Base-by-base conservation (phyloP, 2,329 filamentous ascomycete species). In the Talaromyces amestolkiae region DNA sequence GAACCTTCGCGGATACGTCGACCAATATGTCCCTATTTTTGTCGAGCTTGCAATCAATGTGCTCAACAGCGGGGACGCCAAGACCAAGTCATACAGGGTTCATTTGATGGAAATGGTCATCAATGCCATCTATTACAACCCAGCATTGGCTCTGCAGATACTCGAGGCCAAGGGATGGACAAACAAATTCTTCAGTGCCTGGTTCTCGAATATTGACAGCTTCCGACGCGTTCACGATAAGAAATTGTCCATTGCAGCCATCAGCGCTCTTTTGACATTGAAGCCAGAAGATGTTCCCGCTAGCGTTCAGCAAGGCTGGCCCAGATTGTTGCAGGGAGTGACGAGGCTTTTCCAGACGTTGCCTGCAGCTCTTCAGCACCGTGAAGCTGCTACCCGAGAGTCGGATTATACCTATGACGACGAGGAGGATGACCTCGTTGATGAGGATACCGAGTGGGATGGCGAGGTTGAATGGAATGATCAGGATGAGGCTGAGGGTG, bases 51-150 rank as follows among this genome's bases (percentile, higher is more conserved):
- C 92, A 35, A 98, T 98, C 93, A 85, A 81, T 56, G 89, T 93
- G 43, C 85, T 99, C 24, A 75, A 78, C 62, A 87, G 85, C 60
- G 86, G 90, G 51, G 91, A 96, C 69, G 83, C 91, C 61, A 93
- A 93, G 79, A 89, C 96, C 71, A 97, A 96, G 83, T 93, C 92
- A 3, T 96, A 97, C 78, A 90, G 92, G 73, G 93, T 98, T 63
- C 94, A 99, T 77, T 82, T 99, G 53, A 96, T 99, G 91, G 95
- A 99, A 81, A 96, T 99, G 89, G 89, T 99, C 66, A 97, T 99
- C 83, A 98, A 98, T 79, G 89, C 91, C 64, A 93, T 98, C 72
- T 96, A 98, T 84, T 99, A 99, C 84, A 97, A 97, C 81, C 93
- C 95, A 1, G 80, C 90, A 53, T 84, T 97, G 66, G 86, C 93